These are phyloP conservation scores for Neocatenulostroma microsporum DNA, from an alignment of 2,329 filamentous ascomycete genomes.

Conservation along the genomic window DNA sequence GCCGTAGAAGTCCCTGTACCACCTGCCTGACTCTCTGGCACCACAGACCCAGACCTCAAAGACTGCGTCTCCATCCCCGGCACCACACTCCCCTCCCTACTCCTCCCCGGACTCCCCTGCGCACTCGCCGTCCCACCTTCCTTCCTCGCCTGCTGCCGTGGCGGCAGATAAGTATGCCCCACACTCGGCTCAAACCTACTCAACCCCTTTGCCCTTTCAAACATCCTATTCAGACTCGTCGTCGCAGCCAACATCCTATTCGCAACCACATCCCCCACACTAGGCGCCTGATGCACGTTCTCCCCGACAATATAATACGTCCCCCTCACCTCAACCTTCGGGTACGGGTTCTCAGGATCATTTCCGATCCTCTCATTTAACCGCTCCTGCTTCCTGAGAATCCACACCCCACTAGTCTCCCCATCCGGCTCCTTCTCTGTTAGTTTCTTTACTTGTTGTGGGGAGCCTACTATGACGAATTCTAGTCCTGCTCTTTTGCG, in stretches of 20 bases:
- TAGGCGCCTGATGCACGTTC: constrained; percentile 55
- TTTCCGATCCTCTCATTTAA: constrained; percentile 33
- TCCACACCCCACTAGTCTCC: constrained; percentile 47
- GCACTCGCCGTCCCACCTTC: constrained; percentile 30
- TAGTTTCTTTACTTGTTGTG: constrained; percentile 41
- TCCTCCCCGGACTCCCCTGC: constrained; percentile 33
- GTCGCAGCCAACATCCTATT: constrained; percentile 47
- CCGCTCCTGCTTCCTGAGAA: constrained; percentile 53
- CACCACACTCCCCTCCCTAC: constrained; percentile 38
- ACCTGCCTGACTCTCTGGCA: constrained; percentile 17
- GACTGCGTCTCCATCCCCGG: constrained; percentile 21
- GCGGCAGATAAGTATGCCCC: constrained; percentile 50
- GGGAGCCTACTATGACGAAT: constrained; percentile 53
- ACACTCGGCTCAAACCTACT: constrained; percentile 52
- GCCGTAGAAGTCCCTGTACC: constrained; percentile 8
- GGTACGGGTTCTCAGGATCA: constrained; percentile 11
- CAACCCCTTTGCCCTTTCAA: constrained; percentile 46
- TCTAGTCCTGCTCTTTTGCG: constrained; percentile 50
- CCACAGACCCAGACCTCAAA: constrained; percentile 23
- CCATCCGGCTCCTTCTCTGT: constrained; percentile 25
- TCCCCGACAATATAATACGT: constrained; percentile 55
- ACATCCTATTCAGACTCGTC: constrained; percentile 48
- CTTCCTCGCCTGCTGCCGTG: constrained; percentile 22
- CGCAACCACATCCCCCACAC: constrained; percentile 51
- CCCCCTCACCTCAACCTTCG: constrained; percentile 38